Conservation (phyloP, 1,139 yeast species). For the Saccharomyces uvarum region DNA sequence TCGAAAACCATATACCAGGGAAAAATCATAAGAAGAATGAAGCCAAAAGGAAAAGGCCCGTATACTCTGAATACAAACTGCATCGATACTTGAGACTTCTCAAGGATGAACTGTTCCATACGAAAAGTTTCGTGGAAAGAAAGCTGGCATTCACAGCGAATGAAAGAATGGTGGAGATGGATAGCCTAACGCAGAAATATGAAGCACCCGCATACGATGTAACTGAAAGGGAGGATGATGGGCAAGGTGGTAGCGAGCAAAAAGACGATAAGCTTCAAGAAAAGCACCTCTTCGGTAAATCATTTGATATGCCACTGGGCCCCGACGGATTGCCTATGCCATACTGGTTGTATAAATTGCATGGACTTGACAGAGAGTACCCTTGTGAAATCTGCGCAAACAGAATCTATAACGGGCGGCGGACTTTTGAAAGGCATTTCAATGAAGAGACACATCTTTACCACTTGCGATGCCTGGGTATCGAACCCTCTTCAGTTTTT, state of each 20-base stretch:
- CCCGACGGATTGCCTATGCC: constrained; percentile 92
- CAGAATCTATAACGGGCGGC: constrained; percentile 63
- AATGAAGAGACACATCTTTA: constrained; percentile 57
- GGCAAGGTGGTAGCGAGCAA: constrained; percentile 17
- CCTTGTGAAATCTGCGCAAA: constrained; percentile 87
- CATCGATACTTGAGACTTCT: constrained; percentile 17
- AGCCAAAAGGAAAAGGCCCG: constrained; percentile 11
- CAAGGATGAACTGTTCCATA: constrained; percentile 31
- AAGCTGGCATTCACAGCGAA: constrained; percentile 50
- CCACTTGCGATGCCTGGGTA: constrained; percentile 72
- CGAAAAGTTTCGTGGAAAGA: constrained; percentile 60
- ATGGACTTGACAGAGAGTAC: constrained; percentile 70
- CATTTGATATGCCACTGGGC: constrained; percentile 68
- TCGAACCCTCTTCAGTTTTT: constrained; percentile 46
- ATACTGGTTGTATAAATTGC: constrained; percentile 82
- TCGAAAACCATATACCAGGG: constrained; percentile 61
- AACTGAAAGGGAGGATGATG: constrained; percentile 22
- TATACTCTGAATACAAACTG: constrained; percentile 23
- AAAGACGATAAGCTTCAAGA: constrained; percentile 22
- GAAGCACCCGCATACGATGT: constrained; percentile 25
- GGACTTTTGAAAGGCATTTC: constrained; percentile 68
- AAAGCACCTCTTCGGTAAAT: constrained; percentile 31
- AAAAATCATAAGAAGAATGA: constrained; percentile 63
- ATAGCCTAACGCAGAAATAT: constrained; percentile 41
- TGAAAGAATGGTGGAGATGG: constrained; percentile 44